Percentiles rank a stretch among this genome's conserved stretches.
phyloP scores from a whole-genome alignment of 1,284 basidiomycete genomes.

The Exsudoporus floridanus region DNA sequence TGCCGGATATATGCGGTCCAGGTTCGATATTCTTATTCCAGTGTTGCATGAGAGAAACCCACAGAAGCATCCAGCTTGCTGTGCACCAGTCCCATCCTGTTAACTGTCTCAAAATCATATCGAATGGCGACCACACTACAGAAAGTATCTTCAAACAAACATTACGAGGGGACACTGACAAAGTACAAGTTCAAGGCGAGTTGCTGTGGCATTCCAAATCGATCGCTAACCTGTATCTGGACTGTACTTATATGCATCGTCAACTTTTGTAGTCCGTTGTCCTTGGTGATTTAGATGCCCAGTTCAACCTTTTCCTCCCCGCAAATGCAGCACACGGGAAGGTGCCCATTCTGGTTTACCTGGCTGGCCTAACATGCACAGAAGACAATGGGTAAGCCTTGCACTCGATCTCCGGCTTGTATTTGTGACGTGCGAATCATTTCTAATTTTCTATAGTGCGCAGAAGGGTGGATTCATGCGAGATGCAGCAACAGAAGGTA shows the following conservation, averaged over 20 bases:
- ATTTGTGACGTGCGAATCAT: neutral
- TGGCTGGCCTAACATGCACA: constrained; percentile 92
- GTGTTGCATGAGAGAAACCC: constrained; percentile 8
- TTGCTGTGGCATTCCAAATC: neutral
- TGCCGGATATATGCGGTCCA: neutral
- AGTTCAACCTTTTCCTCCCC: constrained; percentile 92
- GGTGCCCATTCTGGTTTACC: constrained; percentile 85
- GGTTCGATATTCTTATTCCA: constrained; percentile 3
- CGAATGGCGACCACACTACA: constrained; percentile 28
- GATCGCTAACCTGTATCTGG: neutral
- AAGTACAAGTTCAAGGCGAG: constrained; percentile 87
- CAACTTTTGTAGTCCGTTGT: constrained; percentile 55
- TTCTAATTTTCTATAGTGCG: constrained; percentile 47
- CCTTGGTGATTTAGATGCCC: constrained; percentile 77
- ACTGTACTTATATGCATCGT: neutral
- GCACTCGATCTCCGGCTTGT: neutral
- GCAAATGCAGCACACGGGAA: constrained; percentile 54
- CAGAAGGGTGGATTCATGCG: constrained; percentile 87
- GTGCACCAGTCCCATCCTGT: too few relatives aligned
- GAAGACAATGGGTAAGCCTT: constrained; percentile 85
- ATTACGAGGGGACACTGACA: constrained; percentile 74
- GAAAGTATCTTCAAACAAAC: constrained; percentile 63
- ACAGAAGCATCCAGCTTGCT: too few relatives aligned
- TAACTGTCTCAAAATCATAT: neutral
- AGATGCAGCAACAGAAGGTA: constrained; percentile 76